phyloP scores from a whole-genome alignment of 768 basidiomycete species.

The Hirschioporus abietinus region DNA sequence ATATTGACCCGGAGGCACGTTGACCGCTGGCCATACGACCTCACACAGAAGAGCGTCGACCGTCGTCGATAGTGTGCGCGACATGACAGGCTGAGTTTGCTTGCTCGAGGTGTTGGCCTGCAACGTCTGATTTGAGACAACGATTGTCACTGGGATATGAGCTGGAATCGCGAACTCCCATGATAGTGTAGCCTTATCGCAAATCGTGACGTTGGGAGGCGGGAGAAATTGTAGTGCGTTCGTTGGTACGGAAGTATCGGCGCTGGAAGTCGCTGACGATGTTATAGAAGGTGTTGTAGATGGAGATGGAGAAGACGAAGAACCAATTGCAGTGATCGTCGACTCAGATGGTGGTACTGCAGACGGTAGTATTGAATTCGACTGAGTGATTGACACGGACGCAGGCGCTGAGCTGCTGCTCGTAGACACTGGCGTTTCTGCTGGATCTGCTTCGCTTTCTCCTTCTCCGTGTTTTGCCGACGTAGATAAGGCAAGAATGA shows the following conservation, averaged over 20 bases:
- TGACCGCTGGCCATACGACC: conserved; percentile 26
- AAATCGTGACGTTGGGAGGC: conserved; percentile 25
- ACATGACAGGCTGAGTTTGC: conserved; percentile 9
- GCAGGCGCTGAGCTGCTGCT: background rate
- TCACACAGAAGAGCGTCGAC: conserved; percentile 18
- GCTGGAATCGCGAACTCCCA: conserved; percentile 20
- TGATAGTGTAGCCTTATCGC: conserved; percentile 19
- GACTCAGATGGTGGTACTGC: background rate
- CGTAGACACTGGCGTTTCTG: background rate
- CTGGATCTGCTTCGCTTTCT: background rate
- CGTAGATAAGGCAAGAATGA: background rate
- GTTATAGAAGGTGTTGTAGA: conserved; percentile 7
- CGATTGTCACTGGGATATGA: conserved; percentile 19
- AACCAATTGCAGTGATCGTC: background rate
- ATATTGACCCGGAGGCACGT: conserved; percentile 31
- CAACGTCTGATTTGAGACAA: conserved; percentile 13
- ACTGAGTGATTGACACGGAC: background rate
- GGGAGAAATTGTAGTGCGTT: conserved; percentile 20
- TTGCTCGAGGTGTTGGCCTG: background rate
- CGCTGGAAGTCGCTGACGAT: conserved; percentile 1
- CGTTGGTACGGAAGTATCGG: background rate
- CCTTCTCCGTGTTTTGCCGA: background rate
- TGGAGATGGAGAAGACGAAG: conserved; percentile 2
- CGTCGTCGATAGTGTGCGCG: conserved; percentile 23
- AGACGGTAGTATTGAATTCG: conserved; percentile 2